phyloP scores from a whole-genome alignment of 345 rosid genomes.

The Cardamine resedifolia region DNA sequence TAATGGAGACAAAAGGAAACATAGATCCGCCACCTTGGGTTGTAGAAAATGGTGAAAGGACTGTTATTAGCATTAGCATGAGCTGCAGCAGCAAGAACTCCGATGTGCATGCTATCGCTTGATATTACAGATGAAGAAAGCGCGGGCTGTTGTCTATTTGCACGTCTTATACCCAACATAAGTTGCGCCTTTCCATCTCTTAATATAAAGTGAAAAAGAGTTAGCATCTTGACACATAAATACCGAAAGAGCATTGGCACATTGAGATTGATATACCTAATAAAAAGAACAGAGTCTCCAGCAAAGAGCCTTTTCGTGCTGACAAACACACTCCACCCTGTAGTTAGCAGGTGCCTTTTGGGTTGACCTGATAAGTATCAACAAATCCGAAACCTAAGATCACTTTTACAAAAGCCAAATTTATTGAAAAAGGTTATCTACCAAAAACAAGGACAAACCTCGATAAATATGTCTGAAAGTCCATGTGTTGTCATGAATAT shows the following conservation, averaged over 20 bases:
- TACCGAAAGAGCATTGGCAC: constrained; percentile 12
- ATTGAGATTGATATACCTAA: constrained; percentile 53
- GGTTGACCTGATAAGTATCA: constrained; percentile 68
- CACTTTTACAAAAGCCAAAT: neutral
- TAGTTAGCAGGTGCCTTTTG: constrained; percentile 83
- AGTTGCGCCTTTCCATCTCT: constrained; percentile 96
- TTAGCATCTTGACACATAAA: constrained; percentile 8
- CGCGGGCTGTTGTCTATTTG: constrained; percentile 88
- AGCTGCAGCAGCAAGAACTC: constrained; percentile 99
- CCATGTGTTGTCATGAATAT: constrained; percentile 87
- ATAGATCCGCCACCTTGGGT: constrained; percentile 68
- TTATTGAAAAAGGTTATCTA: neutral
- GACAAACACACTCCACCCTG: constrained; percentile 97
- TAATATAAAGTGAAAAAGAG: constrained; percentile 26
- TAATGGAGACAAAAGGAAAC: neutral
- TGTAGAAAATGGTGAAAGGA: constrained; percentile 87
- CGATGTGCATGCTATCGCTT: constrained; percentile 99
- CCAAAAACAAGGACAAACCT: constrained; percentile 45
- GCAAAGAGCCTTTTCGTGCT: constrained; percentile 91
- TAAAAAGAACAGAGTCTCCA: constrained; percentile 92
- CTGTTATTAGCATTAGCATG: constrained; percentile 96
- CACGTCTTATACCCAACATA: constrained; percentile 79
- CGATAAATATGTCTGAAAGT: constrained; percentile 93
- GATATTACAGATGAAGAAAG: constrained; percentile 94
- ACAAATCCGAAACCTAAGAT: constrained; percentile 17